Base-by-base conservation (phyloP, 2,329 filamentous ascomycete species). In the Colletotrichum brevisporum region DNA sequence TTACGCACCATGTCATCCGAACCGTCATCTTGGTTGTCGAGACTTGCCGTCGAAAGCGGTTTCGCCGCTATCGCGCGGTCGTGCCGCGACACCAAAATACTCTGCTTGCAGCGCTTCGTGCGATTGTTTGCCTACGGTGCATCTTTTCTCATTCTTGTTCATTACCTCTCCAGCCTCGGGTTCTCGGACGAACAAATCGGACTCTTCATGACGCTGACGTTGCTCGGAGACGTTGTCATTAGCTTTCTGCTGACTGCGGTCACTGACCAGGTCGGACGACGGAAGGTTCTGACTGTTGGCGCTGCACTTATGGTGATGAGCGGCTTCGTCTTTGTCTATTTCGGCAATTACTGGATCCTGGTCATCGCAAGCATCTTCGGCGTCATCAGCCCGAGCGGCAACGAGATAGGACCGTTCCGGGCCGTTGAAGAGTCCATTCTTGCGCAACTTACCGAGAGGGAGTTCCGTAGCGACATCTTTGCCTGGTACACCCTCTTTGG, bases 181-280 rank as follows among this genome's bases (percentile, higher is more conserved):
- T 81, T 86, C 50, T 83, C 86, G 1, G 82, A 88, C 67, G 80
- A 83, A 0, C 79, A 79, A 39, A 87, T 89, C 68, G 90, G 89
- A 3, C 78, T 90, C 1, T 91, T 91, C 78, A 91, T 91, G 89
- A 90, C 88, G 0, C 75, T 91, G 71, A 92, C 90, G 0, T 78
- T 91, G 16, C 79, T 83, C 15, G 90, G 89, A 27, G 90, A 91
- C 76, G 83, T 87, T 4, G 74, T 82, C 50, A 86, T 91, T 70
- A 90, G 88, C 73, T 85, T 90, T 66, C 45, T 88, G 24, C 81
- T 91, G 54, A 89, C 89, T 0, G 74, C 89, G 6, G 81, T 90
- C 69, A 88, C 89, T 27, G 90, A 91, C 77, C 80, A 79, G 0
- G 73, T 89, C 58, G 89, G 89, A 4, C 83, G 89, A 27, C 83